Evolutionary conservation across 768 basidiomycete species (phyloP).

Genomic region (Pulveroboletus sp.): DNA sequence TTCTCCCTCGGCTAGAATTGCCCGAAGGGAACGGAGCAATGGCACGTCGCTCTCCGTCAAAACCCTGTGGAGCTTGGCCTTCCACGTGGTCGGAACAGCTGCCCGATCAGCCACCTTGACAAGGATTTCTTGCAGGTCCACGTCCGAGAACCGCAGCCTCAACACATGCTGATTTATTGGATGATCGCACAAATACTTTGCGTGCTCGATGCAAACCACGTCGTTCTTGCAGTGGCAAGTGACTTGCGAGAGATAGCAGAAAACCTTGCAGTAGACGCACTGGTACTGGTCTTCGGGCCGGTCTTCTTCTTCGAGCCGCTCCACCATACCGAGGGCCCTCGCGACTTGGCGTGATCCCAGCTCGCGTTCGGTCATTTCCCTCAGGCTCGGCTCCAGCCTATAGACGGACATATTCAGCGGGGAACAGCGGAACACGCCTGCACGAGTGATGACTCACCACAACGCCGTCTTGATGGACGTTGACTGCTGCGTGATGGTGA

Average conservation of each 20-base stretch:
- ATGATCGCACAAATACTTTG: slow-evolving; percentile 69
- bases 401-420: slow-evolving; percentile 18
- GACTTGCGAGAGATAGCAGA: slow-evolving; percentile 93
- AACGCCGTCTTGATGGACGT: slow-evolving; percentile 87
- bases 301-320: slow-evolving; percentile 74
- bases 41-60: slow-evolving; percentile 70
- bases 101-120: slow-evolving; percentile 67
- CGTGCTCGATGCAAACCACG: slow-evolving; percentile 85
- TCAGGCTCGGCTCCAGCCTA: slow-evolving; percentile 80
- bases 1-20: slow-evolving; percentile 84
- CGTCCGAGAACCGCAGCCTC: slow-evolving; percentile 78
- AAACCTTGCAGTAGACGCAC: slow-evolving; percentile 87
- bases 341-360: slow-evolving; percentile 59
- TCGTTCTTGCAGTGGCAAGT: slow-evolving; percentile 73
- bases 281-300: slow-evolving; percentile 93
- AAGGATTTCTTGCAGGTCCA: slow-evolving; percentile 65
- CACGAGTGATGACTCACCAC: slow-evolving; percentile 55
- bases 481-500: slow-evolving; percentile 97
- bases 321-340: slow-evolving; percentile 54
- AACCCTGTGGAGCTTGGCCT: slow-evolving; percentile 58
- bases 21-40: slow-evolving; percentile 68
- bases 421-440: slow-evolving; percentile 11
- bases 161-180: slow-evolving; percentile 52
- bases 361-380: slow-evolving; percentile 88
- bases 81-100: slow-evolving; percentile 70